These are phyloP conservation scores for Geotrichum australiense DNA, from an alignment of 1,139 yeast species.

Conservation along the genomic window DNA sequence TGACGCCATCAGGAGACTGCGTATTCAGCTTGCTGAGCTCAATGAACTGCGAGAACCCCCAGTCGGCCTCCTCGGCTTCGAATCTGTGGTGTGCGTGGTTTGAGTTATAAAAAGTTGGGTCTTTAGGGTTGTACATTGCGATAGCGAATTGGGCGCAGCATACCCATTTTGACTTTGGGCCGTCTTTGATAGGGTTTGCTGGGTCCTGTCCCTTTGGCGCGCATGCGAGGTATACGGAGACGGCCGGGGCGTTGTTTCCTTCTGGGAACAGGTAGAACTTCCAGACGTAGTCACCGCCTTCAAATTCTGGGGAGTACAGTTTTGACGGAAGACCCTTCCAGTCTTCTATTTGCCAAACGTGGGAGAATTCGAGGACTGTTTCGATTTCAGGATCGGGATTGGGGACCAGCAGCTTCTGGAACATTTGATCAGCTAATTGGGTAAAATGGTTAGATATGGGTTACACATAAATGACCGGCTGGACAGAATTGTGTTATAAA, in stretches of 20 bases:
- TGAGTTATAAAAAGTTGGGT: slow-evolving; percentile 52
- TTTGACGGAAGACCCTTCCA: slow-evolving; percentile 50
- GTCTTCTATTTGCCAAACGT: slow-evolving; percentile 71
- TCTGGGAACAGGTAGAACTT: slow-evolving; percentile 69
- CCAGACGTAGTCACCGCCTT: slow-evolving; percentile 68
- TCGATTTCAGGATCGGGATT: slow-evolving; percentile 36
- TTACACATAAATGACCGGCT: background rate
- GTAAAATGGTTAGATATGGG: background rate
- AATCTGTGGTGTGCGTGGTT: slow-evolving; percentile 78
- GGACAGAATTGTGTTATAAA: background rate
- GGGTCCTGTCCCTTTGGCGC: slow-evolving; percentile 21
- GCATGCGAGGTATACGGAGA: slow-evolving; percentile 34
- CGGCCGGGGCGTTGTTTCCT: slow-evolving; percentile 39
- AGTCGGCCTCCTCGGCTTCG: slow-evolving; percentile 66
- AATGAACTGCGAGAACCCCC: slow-evolving; percentile 87
- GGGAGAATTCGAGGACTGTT: slow-evolving; percentile 33
- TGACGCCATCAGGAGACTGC: slow-evolving; percentile 23
- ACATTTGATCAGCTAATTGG: slow-evolving; percentile 26
- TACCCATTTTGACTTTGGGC: slow-evolving; percentile 49
- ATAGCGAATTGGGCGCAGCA: slow-evolving; percentile 88
- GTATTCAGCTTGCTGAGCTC: slow-evolving; percentile 47
- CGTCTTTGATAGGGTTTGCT: slow-evolving; percentile 10
- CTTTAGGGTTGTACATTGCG: slow-evolving; percentile 74
- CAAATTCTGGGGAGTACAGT: slow-evolving; percentile 46
- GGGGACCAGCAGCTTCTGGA: slow-evolving; percentile 26